phyloP scores from a whole-genome alignment of 2,329 filamentous ascomycete species.

The Emydomyces testavorans region DNA sequence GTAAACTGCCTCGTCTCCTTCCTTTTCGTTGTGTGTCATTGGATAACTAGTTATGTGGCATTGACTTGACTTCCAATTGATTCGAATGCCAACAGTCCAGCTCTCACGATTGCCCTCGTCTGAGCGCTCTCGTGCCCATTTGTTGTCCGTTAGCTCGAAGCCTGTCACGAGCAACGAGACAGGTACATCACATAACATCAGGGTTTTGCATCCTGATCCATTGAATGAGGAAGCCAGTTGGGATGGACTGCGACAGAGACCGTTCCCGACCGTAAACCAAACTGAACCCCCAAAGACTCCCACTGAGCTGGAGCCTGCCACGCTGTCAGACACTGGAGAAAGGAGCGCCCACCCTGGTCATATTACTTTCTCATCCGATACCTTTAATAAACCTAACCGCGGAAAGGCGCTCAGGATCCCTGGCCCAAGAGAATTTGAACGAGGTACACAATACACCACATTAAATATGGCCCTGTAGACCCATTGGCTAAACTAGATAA shows the following conservation, averaged over 20 bases:
- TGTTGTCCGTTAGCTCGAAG: constrained; percentile 8
- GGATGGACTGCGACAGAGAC: constrained; percentile 7
- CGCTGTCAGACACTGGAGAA: not conserved
- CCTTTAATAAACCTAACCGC: constrained; percentile 13
- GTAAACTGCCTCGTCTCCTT: constrained; percentile 14
- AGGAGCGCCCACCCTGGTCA: constrained; percentile 10
- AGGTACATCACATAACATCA: constrained; percentile 1
- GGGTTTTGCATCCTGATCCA: constrained; percentile 4
- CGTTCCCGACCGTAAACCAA: not conserved
- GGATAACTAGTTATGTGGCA: no score
- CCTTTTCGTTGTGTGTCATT: no score
- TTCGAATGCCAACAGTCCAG: constrained; percentile 9
- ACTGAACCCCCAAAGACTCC: not conserved
- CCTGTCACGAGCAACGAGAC: not conserved
- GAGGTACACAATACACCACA: constrained; percentile 8
- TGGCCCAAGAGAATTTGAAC: constrained; percentile 17
- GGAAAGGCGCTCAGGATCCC: constrained; percentile 16
- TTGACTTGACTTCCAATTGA: no score
- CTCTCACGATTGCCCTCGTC: constrained; percentile 10
- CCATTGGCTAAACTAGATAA: no score
- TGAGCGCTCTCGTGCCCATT: constrained; percentile 10
- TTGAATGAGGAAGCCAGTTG: not conserved
- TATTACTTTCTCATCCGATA: constrained; percentile 16
- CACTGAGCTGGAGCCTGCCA: not conserved
- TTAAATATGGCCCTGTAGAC: no score